phyloP scores from a whole-genome alignment of 1,284 basidiomycete genomes.

The Cutaneotrichosporon dermatis region DNA sequence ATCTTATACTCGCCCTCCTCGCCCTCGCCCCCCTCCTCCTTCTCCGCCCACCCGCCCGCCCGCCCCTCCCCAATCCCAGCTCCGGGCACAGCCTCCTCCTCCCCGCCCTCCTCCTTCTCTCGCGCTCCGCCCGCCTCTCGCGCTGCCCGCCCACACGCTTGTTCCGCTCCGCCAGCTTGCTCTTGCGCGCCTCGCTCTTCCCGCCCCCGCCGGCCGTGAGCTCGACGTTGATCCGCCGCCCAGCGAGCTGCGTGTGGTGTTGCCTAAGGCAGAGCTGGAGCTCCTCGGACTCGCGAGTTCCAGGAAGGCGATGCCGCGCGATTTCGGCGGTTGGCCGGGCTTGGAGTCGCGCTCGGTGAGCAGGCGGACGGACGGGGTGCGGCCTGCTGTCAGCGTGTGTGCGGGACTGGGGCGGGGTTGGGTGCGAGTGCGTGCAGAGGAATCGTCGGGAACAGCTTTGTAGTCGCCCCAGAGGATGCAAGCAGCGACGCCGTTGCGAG shows the following conservation, averaged over 20 bases:
- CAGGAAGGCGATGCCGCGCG: constrained; percentile 49
- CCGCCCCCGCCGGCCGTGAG: constrained; percentile 91
- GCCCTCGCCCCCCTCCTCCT: constrained; percentile 4
- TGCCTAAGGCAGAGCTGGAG: constrained; percentile 80
- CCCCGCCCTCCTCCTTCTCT: constrained; percentile 11
- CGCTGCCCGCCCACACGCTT: constrained; percentile 67
- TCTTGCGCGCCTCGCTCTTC: constrained; percentile 62
- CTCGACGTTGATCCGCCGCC: constrained; percentile 85
- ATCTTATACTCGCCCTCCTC: constrained; percentile 23
- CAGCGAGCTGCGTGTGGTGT: constrained; percentile 78
- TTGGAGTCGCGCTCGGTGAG: constrained; percentile 64
- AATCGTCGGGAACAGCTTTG: no score
- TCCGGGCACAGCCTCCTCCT: no score
- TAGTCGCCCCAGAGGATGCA: no score
- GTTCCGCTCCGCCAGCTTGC: constrained; percentile 72
- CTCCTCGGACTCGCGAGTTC: constrained; percentile 63
- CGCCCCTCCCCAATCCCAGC: background rate
- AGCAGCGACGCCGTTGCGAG: no score
- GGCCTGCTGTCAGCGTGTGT: constrained; percentile 55
- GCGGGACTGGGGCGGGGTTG: no score
- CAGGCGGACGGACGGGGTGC: constrained; percentile 72
- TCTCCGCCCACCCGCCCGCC: background rate
- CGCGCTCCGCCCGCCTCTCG: constrained; percentile 50
- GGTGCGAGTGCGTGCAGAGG: no score
- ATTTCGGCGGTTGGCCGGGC: constrained; percentile 31